These are phyloP conservation scores for Kodamaea anthophila DNA, from an alignment of 1,139 yeast genomes.

Conservation along the genomic window DNA sequence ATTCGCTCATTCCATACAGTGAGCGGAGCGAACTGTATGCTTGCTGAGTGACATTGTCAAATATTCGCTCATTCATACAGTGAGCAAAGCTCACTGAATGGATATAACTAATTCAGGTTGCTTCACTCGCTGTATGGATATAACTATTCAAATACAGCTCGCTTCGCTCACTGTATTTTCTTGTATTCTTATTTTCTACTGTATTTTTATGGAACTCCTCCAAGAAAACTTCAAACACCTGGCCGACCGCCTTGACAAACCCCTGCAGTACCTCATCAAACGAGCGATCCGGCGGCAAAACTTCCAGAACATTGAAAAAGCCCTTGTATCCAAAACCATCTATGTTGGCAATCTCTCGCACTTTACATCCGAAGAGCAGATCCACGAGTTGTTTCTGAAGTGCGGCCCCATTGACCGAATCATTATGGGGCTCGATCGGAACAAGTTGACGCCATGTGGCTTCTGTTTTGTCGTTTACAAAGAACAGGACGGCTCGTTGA, in stretches of 20 bases:
- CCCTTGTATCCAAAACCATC: slow-evolving; percentile 64
- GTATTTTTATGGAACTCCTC: slow-evolving; percentile 40
- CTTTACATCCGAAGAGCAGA: slow-evolving; percentile 90
- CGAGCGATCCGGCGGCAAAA: slow-evolving; percentile 59
- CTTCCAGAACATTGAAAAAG: slow-evolving; percentile 54
- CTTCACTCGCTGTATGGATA: too few species aligned
- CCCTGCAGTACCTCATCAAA: slow-evolving; percentile 67
- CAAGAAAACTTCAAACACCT: slow-evolving; percentile 51
- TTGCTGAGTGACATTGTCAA: too few species aligned
- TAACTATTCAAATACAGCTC: too few species aligned
- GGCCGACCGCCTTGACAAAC: slow-evolving; percentile 65
- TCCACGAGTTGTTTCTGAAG: slow-evolving; percentile 75
- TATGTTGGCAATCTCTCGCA: slow-evolving; percentile 83
- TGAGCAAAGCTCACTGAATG: too few species aligned
- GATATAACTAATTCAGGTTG: too few species aligned
- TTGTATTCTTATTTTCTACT: too few species aligned
- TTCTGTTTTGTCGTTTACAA: slow-evolving; percentile 85
- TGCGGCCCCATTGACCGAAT: slow-evolving; percentile 74
- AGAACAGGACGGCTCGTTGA: slow-evolving; percentile 61
- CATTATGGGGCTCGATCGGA: slow-evolving; percentile 90
- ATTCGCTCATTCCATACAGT: too few species aligned
- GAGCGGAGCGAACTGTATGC: too few species aligned
- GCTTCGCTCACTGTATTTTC: too few species aligned
- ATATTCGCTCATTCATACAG: too few species aligned
- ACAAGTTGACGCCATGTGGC: slow-evolving; percentile 89